phyloP scores from a whole-genome alignment of 2,329 filamentous ascomycete species.

The Hypoxylon sp. region DNA sequence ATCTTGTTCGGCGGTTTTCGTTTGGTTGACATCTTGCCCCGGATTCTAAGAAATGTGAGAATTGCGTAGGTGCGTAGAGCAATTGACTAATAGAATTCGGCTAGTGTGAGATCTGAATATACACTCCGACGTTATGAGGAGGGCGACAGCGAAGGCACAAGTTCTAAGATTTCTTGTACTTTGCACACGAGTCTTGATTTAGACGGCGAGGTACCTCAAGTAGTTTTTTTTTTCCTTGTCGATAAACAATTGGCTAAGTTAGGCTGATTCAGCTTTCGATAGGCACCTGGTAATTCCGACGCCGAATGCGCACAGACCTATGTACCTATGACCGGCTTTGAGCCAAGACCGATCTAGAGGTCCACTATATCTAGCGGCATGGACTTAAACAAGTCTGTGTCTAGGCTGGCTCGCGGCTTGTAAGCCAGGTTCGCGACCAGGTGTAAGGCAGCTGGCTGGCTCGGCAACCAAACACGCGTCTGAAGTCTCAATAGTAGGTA shows the following conservation, averaged over 20 bases:
- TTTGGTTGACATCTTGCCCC: conserved; percentile 69
- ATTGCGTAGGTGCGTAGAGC: conserved; percentile 7
- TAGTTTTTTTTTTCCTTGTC: conserved; percentile 38
- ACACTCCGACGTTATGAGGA: conserved; percentile 8
- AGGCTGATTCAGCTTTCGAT: conserved; percentile 19
- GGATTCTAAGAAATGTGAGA: neutral
- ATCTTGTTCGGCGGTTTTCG: conserved; percentile 72
- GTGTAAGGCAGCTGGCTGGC: neutral
- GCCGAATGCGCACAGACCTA: conserved; percentile 17
- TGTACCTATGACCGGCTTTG: no score
- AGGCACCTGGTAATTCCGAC: conserved; percentile 41
- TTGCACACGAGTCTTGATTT: conserved; percentile 24
- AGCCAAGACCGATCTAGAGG: neutral
- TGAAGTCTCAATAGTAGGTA: neutral
- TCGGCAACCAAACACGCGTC: neutral
- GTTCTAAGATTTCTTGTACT: conserved; percentile 18
- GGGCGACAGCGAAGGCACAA: conserved; percentile 12
- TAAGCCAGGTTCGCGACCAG: neutral
- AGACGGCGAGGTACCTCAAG: conserved; percentile 21
- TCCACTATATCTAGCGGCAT: neutral
- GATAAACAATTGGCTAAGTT: conserved; percentile 32
- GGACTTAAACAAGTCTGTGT: neutral
- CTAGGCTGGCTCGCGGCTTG: neutral
- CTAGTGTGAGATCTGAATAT: neutral
- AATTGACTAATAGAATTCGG: neutral